Conservation (phyloP, 177 flowering plant species). For the Vitis hybrid region DNA sequence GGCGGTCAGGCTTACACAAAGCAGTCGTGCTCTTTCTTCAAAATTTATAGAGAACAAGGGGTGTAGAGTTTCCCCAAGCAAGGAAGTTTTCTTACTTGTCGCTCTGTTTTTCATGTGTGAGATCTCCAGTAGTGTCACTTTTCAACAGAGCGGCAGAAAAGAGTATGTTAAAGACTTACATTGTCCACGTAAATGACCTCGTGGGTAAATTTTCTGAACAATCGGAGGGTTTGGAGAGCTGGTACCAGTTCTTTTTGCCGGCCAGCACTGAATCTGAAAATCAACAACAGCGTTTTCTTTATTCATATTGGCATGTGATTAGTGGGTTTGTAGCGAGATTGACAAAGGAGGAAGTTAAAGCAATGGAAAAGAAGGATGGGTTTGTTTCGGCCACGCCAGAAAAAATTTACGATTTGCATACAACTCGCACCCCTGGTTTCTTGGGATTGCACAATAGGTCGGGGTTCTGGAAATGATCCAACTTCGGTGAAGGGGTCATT, state of each 20-base stretch:
- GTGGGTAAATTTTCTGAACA: not conserved
- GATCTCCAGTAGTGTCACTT: not conserved
- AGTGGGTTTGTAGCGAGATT: constrained; percentile 57
- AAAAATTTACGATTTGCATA: constrained; percentile 23
- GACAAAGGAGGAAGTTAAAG: constrained; percentile 30
- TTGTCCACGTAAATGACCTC: constrained; percentile 38
- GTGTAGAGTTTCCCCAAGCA: too few relatives aligned
- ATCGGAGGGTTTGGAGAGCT: constrained; percentile 19
- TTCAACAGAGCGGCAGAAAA: not conserved
- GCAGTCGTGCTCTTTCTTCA: too few relatives aligned
- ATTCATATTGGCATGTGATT: constrained; percentile 36
- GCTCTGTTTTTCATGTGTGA: not conserved
- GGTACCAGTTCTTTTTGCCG: constrained; percentile 48
- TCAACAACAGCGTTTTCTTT: constrained; percentile 25
- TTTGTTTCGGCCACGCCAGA: constrained; percentile 33
- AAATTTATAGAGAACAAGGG: constrained; percentile 8
- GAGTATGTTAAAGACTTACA: constrained; percentile 33
- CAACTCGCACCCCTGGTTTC: constrained; percentile 36
- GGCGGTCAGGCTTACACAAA: too few relatives aligned
- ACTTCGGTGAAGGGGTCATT: constrained; percentile 44
- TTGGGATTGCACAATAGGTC: constrained; percentile 33
- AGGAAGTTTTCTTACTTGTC: not conserved
- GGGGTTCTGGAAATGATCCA: constrained; percentile 46
- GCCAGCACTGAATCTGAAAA: constrained; percentile 2
- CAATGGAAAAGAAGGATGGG: constrained; percentile 34